Conservation (phyloP, 192 early-diverging fungal genomes). For the Coemansia sp. region DNA sequence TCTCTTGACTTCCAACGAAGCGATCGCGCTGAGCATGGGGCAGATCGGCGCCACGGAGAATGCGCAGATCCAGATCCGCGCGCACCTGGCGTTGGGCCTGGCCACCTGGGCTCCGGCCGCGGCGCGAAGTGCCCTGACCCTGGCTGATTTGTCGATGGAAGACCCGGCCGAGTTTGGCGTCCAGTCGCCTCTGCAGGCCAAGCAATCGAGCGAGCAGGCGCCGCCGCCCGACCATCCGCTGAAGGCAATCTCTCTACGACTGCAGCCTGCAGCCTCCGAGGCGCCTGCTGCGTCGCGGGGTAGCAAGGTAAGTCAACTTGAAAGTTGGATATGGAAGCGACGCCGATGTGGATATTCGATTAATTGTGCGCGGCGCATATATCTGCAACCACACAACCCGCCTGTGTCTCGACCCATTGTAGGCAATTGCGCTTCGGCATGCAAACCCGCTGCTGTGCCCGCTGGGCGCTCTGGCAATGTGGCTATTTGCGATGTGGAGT, state of each 20-base stretch:
- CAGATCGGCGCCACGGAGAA: conserved; percentile 8
- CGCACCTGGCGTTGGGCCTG: conserved; percentile 24
- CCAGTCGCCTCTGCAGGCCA: too few relatives aligned
- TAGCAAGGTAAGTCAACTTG: too few relatives aligned
- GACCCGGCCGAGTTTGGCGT: conserved; percentile 1
- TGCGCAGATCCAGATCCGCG: conserved; percentile 20
- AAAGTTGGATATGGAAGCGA: too few relatives aligned
- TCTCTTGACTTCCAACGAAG: conserved; percentile 22
- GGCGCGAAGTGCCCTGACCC: conserved; percentile 26
- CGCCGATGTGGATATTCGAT: too few relatives aligned
- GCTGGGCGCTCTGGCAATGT: conserved; percentile 30
- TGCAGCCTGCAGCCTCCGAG: not conserved
- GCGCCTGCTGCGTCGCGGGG: too few relatives aligned
- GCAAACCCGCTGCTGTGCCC: conserved; percentile 37
- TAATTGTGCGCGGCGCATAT: too few relatives aligned
- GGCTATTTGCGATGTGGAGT: conserved; percentile 37
- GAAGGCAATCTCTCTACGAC: not conserved
- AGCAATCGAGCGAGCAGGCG: too few relatives aligned
- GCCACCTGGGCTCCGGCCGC: conserved; percentile 22
- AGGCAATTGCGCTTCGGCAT: conserved; percentile 30
- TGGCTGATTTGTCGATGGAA: conserved; percentile 32
- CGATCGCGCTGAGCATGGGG: conserved; percentile 16
- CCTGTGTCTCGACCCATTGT: too few relatives aligned
- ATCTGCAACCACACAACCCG: too few relatives aligned
- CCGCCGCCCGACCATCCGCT: not conserved